Evolutionary conservation across 441 rosid genomes (phyloP), one percentile per base, ranked within the genome.

Genomic region (Erodium texanum): DNA sequence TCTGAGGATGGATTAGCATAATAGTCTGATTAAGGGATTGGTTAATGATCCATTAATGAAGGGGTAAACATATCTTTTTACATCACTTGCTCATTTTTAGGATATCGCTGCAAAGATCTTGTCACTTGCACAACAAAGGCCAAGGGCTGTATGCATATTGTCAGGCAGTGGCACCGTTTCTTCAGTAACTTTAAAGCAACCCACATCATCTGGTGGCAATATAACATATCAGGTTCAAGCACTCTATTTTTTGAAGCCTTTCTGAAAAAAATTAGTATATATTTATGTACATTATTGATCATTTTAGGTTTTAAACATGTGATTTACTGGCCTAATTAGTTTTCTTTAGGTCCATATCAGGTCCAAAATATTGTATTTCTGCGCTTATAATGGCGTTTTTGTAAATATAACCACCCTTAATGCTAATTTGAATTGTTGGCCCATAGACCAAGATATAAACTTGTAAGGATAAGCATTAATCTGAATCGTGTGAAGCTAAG

Each of bases 101-200:
- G 99, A 94, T 67, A 83, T 94, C 76, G 93, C 89, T 24, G 83
- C 87, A 32, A 94, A 83, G 80, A 66, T 94, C 69, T 67, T 92
- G 76, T 75, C 90, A 3, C 90, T 92, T 73, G 76, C 99, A 5
- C 97, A 87, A 70, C 97, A 88, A 73, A 85, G 99, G 80, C 86
- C 97, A 54, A 87, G 99, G 74, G 99, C 90, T 71, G 78, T 92
- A n/a, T 89, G 96, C 83, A 72, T 94, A 76, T 81, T 94, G 85
- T 90, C 99, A 36, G 99, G 97, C 67, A 79, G 84, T 32, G 99
- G 99, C 68, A 75, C 95, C 22, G 86, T 92, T 71, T 92, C 99
- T 66, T 86, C 89, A 63, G 96, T 92, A 68, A 90, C 96, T 10
- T 82, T 92, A 10, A 86, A 85, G 18, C 89, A 87, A 77, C 89